Conservation (phyloP, 179 eudicot genomes). For the Pouteria campechiana region DNA sequence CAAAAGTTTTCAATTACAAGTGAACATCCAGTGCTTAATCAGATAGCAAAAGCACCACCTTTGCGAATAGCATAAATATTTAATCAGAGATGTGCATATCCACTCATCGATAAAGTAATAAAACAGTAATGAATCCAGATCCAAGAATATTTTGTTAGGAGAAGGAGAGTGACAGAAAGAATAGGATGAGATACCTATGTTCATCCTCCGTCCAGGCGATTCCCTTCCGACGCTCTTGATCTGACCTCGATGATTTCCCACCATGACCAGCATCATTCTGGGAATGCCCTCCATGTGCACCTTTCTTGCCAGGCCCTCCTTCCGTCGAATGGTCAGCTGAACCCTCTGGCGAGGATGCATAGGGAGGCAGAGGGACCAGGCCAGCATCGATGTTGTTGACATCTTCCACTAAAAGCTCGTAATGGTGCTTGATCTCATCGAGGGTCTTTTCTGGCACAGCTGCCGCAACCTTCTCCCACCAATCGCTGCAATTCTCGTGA, state of each 20-base stretch:
- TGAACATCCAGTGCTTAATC: no score
- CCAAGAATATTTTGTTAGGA: no score
- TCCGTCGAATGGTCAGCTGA: conserved; percentile 35
- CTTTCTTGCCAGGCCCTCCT: conserved; percentile 48
- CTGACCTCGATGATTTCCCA: conserved; percentile 52
- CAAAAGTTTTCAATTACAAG: no score
- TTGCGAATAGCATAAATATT: no score
- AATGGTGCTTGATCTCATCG: conserved; percentile 72
- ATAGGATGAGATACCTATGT: no score
- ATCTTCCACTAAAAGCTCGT: conserved; percentile 74
- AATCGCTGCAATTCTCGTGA: conserved; percentile 48
- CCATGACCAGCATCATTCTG: conserved; percentile 45
- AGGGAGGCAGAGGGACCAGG: conserved; percentile 49
- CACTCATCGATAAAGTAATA: no score
- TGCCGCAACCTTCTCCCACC: conserved; percentile 79
- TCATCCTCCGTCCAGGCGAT: conserved; percentile 99
- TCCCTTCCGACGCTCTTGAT: conserved; percentile 92
- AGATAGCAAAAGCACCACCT: no score
- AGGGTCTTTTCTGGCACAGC: conserved; percentile 78
- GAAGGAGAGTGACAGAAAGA: no score
- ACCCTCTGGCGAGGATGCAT: conserved; percentile 35
- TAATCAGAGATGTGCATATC: no score
- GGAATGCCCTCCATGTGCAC: conserved; percentile 34
- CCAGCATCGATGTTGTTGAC: conserved; percentile 67
- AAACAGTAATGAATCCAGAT: no score